phyloP scores from a whole-genome alignment of 1,284 basidiomycete genomes.

The Ganoderma lucidum region DNA sequence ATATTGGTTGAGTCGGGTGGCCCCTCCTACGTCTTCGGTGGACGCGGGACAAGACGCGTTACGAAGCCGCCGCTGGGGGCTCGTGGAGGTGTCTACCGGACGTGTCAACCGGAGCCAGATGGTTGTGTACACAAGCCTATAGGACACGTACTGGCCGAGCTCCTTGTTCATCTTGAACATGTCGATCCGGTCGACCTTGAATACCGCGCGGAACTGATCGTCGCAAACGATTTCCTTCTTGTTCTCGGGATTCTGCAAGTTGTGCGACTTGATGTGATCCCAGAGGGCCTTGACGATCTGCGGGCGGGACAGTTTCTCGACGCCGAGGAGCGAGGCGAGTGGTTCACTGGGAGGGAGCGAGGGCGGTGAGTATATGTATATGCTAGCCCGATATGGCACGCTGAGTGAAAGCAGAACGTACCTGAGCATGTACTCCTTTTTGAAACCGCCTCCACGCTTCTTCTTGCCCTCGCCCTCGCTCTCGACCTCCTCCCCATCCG shows the following conservation, averaged over 20 bases:
- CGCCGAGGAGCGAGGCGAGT: slow-evolving; percentile 63
- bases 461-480: slow-evolving; percentile 46
- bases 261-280: slow-evolving; percentile 83
- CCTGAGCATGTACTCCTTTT: slow-evolving; percentile 82
- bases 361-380: slow-evolving; percentile 10
- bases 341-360: slow-evolving; percentile 58
- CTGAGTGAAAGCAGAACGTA: slow-evolving; percentile 36
- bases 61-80: slow-evolving; percentile 16
- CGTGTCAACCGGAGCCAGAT: not conserved
- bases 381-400: not conserved
- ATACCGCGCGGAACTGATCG: slow-evolving; percentile 69
- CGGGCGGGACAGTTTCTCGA: slow-evolving; percentile 78
- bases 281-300: slow-evolving; percentile 89
- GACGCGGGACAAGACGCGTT: not conserved
- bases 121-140: too few relatives aligned
- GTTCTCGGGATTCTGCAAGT: slow-evolving; percentile 83
- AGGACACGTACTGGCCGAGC: slow-evolving; percentile 67
- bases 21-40: slow-evolving; percentile 7
- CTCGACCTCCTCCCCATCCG: slow-evolving; percentile 59
- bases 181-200: slow-evolving; percentile 79
- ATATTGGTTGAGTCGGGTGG: not conserved
- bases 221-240: slow-evolving; percentile 87
- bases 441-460: slow-evolving; percentile 60
- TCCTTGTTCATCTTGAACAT: slow-evolving; percentile 92
- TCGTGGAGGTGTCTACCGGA: slow-evolving; percentile 24